These are phyloP conservation scores for Solanum hybrid DNA, from an alignment of 305 asterid species.

Conservation along the genomic window DNA sequence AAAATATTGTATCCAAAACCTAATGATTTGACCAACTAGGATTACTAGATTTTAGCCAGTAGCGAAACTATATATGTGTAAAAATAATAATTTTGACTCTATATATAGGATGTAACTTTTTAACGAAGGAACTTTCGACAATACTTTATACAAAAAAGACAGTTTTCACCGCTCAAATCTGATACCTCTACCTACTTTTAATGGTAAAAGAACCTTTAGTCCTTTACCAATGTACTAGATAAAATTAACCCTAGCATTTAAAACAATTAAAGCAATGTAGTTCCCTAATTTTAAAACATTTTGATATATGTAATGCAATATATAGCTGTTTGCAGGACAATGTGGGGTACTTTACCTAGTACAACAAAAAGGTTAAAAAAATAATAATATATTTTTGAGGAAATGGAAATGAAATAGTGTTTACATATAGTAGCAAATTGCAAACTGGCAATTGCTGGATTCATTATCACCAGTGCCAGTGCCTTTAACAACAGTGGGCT, in stretches of 20 bases:
- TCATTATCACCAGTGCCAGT: slow-evolving; percentile 40
- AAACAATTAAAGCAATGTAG: neutral
- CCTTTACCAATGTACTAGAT: neutral
- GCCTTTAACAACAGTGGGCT: slow-evolving; percentile 51
- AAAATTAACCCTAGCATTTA: neutral
- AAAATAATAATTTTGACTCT: neutral
- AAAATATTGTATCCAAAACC: neutral
- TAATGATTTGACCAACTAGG: neutral
- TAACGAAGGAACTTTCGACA: too few relatives aligned
- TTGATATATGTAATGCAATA: neutral
- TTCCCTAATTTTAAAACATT: neutral
- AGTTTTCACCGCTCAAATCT: fast-evolving
- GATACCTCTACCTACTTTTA: too few relatives aligned
- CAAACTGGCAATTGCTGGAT: slow-evolving; percentile 88
- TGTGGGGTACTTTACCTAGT: slow-evolving; percentile 28
- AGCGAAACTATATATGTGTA: neutral
- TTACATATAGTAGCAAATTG: neutral
- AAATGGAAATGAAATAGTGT: slow-evolving; percentile 15
- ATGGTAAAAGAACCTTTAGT: neutral
- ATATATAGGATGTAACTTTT: neutral
- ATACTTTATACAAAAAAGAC: neutral
- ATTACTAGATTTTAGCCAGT: neutral
- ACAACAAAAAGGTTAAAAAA: slow-evolving; percentile 19
- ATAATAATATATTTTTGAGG: neutral
- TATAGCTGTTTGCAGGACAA: slow-evolving; percentile 30